phyloP scores from a whole-genome alignment of 345 rosid genomes.

The Cardiospermum halicacabum region DNA sequence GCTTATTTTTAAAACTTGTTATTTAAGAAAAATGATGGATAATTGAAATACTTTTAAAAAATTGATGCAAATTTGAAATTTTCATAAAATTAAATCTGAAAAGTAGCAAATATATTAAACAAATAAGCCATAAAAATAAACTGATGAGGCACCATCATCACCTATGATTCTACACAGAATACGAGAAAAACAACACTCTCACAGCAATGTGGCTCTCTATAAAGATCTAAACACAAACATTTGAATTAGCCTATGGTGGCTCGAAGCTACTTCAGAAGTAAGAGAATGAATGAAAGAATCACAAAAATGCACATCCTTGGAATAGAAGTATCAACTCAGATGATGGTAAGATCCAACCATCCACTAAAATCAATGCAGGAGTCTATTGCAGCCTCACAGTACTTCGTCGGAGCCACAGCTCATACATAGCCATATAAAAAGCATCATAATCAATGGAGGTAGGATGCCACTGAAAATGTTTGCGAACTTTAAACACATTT shows the following conservation, averaged over 20 bases:
- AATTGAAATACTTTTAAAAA: no score
- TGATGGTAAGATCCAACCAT: no score
- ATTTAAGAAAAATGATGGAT: no score
- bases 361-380: no score
- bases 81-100: not conserved
- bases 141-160: not conserved
- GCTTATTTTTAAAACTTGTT: no score
- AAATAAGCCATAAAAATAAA: not conserved
- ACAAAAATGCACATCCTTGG: constrained; percentile 6
- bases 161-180: not conserved
- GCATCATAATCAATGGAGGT: constrained; percentile 42
- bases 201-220: no score
- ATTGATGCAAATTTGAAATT: no score
- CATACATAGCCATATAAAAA: constrained; percentile 50
- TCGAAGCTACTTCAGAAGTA: not conserved
- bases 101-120: not conserved
- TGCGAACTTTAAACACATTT: constrained; percentile 41
- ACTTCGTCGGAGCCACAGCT: constrained; percentile 50
- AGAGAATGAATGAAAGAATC: constrained; percentile 1
- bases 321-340: not conserved
- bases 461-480: constrained; percentile 48
- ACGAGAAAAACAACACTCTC: not conserved
- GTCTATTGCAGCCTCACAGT: constrained; percentile 22
- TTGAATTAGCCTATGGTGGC: not conserved
- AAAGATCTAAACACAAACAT: no score